Conservation (phyloP, 2,329 filamentous ascomycete genomes). For the Orbilia oligospora region DNA sequence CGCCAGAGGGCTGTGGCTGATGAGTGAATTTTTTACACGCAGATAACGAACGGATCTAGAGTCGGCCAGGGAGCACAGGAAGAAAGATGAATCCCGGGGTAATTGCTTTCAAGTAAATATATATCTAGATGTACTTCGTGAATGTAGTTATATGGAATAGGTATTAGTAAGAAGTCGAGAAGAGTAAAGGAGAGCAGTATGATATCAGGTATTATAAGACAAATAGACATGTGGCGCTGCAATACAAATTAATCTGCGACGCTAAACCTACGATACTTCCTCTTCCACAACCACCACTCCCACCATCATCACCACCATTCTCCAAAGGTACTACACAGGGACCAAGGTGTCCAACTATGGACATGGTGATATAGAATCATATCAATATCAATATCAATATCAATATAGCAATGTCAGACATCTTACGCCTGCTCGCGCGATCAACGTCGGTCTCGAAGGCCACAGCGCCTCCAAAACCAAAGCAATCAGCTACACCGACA, state of each 20-base stretch:
- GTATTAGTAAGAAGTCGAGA: too few relatives aligned
- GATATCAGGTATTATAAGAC: too few relatives aligned
- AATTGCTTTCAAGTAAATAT: too few relatives aligned
- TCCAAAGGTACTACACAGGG: neutral
- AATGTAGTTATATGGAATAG: too few relatives aligned
- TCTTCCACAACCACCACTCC: neutral
- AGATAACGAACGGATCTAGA: neutral
- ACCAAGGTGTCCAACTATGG: neutral
- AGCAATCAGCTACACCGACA: conserved; percentile 26
- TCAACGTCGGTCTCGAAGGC: conserved; percentile 63
- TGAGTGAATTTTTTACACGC: conserved; percentile 56
- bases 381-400: conserved; percentile 62
- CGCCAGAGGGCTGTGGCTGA: conserved; percentile 55
- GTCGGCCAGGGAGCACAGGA: neutral
- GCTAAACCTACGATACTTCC: neutral
- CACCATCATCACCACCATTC: neutral
- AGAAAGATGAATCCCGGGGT: neutral
- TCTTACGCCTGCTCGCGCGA: conserved; percentile 63
- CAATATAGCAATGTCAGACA: conserved; percentile 62
- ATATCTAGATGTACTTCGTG: too few relatives aligned
- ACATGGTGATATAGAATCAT: conserved; percentile 7
- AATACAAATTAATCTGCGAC: conserved; percentile 27
- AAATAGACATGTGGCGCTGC: conserved; percentile 28
- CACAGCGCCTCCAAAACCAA: conserved; percentile 46
- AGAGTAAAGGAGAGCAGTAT: too few relatives aligned